Conservation (phyloP, 129 eudicot genomes). For the Tagetes erecta region DNA sequence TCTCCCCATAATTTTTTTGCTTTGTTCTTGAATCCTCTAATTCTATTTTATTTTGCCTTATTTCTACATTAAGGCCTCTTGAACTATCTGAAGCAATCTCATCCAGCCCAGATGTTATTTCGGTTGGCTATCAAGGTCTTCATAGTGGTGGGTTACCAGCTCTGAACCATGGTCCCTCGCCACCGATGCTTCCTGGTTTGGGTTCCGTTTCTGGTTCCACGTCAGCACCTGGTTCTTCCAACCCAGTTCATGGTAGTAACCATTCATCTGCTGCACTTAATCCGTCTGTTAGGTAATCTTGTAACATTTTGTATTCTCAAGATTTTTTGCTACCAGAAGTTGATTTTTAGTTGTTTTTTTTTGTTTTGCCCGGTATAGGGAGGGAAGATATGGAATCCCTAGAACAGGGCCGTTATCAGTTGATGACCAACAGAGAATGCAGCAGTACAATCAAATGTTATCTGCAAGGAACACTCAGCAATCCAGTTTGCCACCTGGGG, state of each 20-base stretch:
- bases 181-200: conserved; percentile 48
- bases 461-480: conserved; percentile 48
- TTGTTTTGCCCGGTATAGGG: conserved; percentile 40
- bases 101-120: conserved; percentile 50
- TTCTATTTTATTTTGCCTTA: conserved; percentile 1
- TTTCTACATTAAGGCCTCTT: conserved; percentile 54
- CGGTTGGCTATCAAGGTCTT: conserved; percentile 59
- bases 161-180: conserved; percentile 40
- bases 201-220: conserved; percentile 41
- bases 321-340: not conserved
- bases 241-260: conserved; percentile 42
- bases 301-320: not conserved
- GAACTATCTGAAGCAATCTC: conserved; percentile 59
- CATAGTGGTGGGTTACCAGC: conserved; percentile 50
- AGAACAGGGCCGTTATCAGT: conserved; percentile 54
- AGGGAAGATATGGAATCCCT: conserved; percentile 57
- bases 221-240: conserved; percentile 44
- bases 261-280: conserved; percentile 46
- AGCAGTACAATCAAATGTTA: conserved; percentile 57
- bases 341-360: not conserved
- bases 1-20: not conserved
- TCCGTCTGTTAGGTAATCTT: conserved; percentile 57
- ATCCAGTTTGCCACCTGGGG: conserved; percentile 47
- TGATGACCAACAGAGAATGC: conserved; percentile 77
- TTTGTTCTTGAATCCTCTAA: conserved; percentile 12